Conservation (phyloP, 768 basidiomycete genomes). For the Antrodiella citrinella region DNA sequence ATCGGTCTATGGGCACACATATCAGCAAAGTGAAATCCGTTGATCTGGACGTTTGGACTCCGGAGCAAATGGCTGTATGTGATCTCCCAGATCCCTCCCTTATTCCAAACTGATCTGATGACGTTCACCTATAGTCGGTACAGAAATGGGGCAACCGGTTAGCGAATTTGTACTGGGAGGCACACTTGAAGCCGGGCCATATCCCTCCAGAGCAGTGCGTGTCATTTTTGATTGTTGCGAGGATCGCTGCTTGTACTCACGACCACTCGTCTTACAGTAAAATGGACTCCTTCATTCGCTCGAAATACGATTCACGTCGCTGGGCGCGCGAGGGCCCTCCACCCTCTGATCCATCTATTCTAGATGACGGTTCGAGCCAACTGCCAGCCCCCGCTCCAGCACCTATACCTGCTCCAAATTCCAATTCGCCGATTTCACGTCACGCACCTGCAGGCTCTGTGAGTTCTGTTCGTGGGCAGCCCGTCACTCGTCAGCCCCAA, state of each 20-base stretch:
- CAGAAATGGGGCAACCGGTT: constrained; percentile 92
- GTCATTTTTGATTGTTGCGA: not conserved
- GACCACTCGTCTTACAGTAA: constrained; percentile 47
- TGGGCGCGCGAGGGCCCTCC: constrained; percentile 92
- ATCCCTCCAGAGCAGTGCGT: constrained; percentile 91
- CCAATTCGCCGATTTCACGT: constrained; percentile 14
- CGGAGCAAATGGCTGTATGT: constrained; percentile 90
- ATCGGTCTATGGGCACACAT: constrained; percentile 97
- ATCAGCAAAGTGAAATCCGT: constrained; percentile 97
- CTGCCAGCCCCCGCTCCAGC: constrained; percentile 21
- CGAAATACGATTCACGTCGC: constrained; percentile 88
- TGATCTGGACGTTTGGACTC: constrained; percentile 96
- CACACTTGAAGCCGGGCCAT: constrained; percentile 87
- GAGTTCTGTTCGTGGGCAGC: constrained; percentile 8
- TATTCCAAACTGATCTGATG: constrained; percentile 1
- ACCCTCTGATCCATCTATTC: constrained; percentile 71
- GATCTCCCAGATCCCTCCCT: not conserved
- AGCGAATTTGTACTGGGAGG: constrained; percentile 96
- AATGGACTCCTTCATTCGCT: constrained; percentile 95
- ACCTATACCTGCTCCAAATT: constrained; percentile 13
- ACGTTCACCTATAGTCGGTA: constrained; percentile 45
- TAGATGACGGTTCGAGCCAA: constrained; percentile 41
- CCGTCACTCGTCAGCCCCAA: constrained; percentile 37
- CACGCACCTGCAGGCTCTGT: constrained; percentile 4
- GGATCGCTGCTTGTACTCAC: not conserved